Percentiles rank a stretch among this genome's conserved stretches.
Conservation (phyloP, 805 yeast genomes). For the Myxozyma monticola region DNA sequence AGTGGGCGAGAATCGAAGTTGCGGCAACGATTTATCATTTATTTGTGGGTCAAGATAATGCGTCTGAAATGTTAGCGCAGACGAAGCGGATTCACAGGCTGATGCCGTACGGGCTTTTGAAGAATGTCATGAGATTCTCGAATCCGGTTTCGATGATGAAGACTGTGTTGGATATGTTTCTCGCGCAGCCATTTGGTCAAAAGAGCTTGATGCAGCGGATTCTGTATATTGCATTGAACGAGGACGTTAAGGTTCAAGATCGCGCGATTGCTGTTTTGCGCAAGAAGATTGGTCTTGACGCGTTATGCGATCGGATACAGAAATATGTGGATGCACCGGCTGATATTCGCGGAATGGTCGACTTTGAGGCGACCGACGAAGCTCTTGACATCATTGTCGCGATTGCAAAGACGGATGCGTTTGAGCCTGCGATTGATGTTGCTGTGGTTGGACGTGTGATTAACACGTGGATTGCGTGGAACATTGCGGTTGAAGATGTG, state of each 20-base stretch:
- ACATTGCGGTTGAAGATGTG: constrained; percentile 36
- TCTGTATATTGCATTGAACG: constrained; percentile 69
- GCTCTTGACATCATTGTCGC: constrained; percentile 35
- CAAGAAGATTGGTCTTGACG: constrained; percentile 36
- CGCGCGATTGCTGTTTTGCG: constrained; percentile 45
- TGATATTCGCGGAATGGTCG: constrained; percentile 37
- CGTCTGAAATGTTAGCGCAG: constrained; percentile 73
- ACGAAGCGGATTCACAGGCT: constrained; percentile 68
- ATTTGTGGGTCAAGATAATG: constrained; percentile 77
- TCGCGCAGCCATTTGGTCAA: constrained; percentile 74
- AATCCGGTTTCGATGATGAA: constrained; percentile 86
- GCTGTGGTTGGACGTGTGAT: constrained; percentile 35
- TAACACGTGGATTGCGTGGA: constrained; percentile 40
- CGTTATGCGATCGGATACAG: constrained; percentile 36
- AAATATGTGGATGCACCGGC: constrained; percentile 39
- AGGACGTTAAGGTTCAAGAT: constrained; percentile 67
- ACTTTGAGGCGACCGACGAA: constrained; percentile 37
- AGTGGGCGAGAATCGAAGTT: constrained; percentile 79
- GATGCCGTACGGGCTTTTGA: constrained; percentile 78
- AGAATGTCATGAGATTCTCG: constrained; percentile 74
- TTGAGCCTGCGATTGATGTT: constrained; percentile 24
- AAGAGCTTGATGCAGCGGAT: constrained; percentile 70
- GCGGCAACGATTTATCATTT: constrained; percentile 82
- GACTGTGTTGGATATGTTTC: constrained; percentile 72
- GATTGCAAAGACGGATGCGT: constrained; percentile 28